Evolutionary conservation across 1,284 basidiomycete species (phyloP).

Genomic region (Kwoniella shivajii): DNA sequence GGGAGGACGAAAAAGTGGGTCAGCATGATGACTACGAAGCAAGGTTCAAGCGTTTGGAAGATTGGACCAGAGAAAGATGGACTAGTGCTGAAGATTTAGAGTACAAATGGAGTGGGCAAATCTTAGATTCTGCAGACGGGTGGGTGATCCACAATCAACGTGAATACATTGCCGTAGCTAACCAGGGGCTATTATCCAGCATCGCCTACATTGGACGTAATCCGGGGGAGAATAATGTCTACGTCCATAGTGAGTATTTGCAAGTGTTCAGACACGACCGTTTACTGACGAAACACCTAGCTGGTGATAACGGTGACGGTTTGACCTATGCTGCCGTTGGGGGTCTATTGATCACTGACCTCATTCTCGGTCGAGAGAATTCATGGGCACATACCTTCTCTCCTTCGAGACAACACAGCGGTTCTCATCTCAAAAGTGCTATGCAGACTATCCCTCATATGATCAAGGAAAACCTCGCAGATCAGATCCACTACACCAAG

Average conservation of each 20-base stretch:
- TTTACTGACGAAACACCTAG: conserved; percentile 7
- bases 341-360: conserved; percentile 22
- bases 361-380: conserved; percentile 22
- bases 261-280: neutral
- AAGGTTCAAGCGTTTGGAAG: conserved; percentile 20
- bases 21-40: conserved; percentile 28
- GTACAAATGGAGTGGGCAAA: conserved; percentile 30
- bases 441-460: conserved; percentile 18
- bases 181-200: neutral
- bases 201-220: conserved; percentile 28
- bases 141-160: no score
- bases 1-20: conserved; percentile 30
- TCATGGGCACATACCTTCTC: conserved; percentile 24
- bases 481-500: conserved; percentile 27
- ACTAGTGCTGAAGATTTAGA: conserved; percentile 11
- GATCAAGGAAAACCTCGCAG: conserved; percentile 27
- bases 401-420: conserved; percentile 25
- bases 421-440: conserved; percentile 15
- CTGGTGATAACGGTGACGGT: conserved; percentile 30
- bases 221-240: conserved; percentile 23
- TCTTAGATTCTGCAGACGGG: conserved; percentile 26
- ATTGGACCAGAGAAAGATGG: conserved; percentile 28
- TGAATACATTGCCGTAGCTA: no score
- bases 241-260: conserved; percentile 22
- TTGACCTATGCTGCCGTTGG: conserved; percentile 30